phyloP scores from a whole-genome alignment of 2,329 filamentous ascomycete genomes.

The Sporothrix protearum region DNA sequence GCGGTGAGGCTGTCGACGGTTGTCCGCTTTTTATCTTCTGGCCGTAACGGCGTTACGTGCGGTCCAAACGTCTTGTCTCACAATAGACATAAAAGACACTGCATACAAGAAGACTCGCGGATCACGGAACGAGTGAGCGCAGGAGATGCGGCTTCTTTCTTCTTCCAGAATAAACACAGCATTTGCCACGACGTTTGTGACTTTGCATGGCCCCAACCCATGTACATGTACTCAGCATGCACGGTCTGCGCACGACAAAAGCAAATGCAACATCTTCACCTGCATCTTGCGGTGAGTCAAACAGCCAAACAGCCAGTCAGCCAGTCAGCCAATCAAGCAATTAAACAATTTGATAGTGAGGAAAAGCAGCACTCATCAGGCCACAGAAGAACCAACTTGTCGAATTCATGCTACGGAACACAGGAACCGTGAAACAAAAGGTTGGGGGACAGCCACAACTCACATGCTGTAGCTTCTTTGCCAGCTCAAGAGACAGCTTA shows the following conservation, averaged over 20 bases:
- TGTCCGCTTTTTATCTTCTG: background rate
- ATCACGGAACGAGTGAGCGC: background rate
- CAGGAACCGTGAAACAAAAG: constrained; percentile 2
- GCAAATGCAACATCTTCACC: background rate
- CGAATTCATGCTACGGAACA: background rate
- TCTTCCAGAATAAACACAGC: background rate
- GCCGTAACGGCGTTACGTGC: background rate
- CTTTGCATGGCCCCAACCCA: background rate
- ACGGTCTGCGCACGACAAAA: background rate
- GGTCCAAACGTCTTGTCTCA: background rate
- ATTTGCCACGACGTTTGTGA: background rate
- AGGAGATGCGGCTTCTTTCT: background rate
- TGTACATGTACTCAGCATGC: background rate
- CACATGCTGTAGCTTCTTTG: background rate
- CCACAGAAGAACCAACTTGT: background rate
- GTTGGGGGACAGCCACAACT: background rate
- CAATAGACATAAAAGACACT: background rate
- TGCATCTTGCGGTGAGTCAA: constrained; percentile 17
- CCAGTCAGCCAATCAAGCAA: constrained; percentile 16
- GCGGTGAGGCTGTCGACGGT: background rate
- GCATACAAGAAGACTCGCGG: background rate
- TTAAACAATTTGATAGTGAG: no score
- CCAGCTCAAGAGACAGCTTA: background rate
- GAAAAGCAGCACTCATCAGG: background rate
- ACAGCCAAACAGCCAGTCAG: constrained; percentile 11